Percentiles rank a stretch among this genome's conserved stretches.
Evolutionary conservation across 1,139 yeast genomes (phyloP).

Genomic region (Nematodospora anomalae): DNA sequence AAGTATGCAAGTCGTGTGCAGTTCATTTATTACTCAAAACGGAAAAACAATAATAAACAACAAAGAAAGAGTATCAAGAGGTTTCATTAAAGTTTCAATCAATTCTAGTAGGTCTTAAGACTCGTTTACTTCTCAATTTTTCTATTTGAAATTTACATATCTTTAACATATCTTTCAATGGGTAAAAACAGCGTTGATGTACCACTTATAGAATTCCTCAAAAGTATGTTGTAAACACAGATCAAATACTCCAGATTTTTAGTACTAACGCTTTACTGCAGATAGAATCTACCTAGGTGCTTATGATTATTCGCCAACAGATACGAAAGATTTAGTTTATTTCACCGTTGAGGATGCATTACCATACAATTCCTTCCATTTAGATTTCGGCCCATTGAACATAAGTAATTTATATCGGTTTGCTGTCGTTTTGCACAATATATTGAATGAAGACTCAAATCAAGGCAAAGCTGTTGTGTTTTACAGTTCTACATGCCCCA

Average conservation of each 20-base stretch:
- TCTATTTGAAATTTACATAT: no score
- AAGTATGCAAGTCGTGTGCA: background rate
- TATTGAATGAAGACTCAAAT: constrained; percentile 79
- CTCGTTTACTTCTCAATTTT: no score
- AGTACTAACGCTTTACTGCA: constrained; percentile 26
- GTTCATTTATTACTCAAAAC: background rate
- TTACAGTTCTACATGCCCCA: constrained; percentile 78
- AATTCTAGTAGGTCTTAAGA: no score
- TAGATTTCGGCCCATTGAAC: constrained; percentile 95
- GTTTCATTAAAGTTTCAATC: no score
- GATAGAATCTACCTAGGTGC: constrained; percentile 92
- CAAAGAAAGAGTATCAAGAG: background rate
- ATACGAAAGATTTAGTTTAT: constrained; percentile 73
- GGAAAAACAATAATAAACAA: background rate
- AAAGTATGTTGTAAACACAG: constrained; percentile 34
- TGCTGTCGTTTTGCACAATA: constrained; percentile 91
- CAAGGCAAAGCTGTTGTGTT: constrained; percentile 88
- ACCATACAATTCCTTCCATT: constrained; percentile 88
- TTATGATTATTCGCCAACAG: constrained; percentile 75
- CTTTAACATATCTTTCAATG: constrained; percentile 11
- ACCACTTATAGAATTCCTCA: constrained; percentile 47
- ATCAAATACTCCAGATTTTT: background rate
- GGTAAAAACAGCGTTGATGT: constrained; percentile 18
- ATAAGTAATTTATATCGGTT: constrained; percentile 91
- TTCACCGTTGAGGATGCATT: constrained; percentile 91